Evolutionary conservation across 2,329 filamentous ascomycete species (phyloP).

Genomic region (Pestalotiopsis fici): DNA sequence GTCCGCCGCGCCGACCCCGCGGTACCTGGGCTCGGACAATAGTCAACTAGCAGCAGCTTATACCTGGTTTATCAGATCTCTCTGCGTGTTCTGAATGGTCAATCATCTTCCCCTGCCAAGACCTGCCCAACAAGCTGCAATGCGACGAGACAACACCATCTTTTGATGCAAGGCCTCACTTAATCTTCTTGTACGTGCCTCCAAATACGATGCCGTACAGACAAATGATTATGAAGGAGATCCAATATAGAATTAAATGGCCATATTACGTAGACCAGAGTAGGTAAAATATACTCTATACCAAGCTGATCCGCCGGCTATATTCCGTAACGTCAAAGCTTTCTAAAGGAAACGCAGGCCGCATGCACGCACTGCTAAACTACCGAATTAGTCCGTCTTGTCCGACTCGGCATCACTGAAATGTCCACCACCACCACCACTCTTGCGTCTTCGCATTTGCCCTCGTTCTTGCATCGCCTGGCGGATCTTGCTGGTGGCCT

Average conservation of each 20-base stretch:
- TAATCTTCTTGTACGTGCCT: neutral
- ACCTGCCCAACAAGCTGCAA: neutral
- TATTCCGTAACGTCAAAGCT: neutral
- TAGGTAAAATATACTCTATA: neutral
- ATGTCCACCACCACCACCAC: conserved; percentile 30
- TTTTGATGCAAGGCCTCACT: neutral
- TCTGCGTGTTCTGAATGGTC: neutral
- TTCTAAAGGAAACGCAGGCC: neutral
- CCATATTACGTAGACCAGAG: neutral
- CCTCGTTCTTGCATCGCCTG: conserved; percentile 83
- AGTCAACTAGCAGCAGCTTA: neutral
- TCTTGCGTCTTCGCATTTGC: conserved; percentile 58
- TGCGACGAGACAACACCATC: neutral
- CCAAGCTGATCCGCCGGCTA: neutral
- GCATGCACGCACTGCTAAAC: neutral
- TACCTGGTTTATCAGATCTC: neutral
- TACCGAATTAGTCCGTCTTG: conserved; percentile 1
- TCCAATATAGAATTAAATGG: neutral
- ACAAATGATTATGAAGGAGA: neutral
- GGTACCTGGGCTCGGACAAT: neutral
- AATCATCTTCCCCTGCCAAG: neutral
- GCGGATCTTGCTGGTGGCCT: conserved; percentile 81
- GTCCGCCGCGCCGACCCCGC: neutral
- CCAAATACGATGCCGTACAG: neutral
- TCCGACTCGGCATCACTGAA: conserved; percentile 3